phyloP scores from a whole-genome alignment of 2,329 filamentous ascomycete genomes.

The Neonectria ditissima region DNA sequence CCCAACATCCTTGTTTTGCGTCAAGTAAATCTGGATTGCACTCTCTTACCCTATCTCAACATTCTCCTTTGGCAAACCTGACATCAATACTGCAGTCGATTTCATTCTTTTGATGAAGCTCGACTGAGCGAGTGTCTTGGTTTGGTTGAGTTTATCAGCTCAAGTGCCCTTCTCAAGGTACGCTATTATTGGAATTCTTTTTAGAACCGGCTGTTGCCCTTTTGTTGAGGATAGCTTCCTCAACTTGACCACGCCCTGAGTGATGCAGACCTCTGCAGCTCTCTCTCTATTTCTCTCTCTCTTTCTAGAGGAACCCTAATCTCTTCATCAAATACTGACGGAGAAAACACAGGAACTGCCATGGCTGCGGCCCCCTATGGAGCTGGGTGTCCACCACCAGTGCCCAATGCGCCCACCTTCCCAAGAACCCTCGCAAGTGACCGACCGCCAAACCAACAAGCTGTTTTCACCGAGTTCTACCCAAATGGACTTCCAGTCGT shows the following conservation, averaged over 20 bases:
- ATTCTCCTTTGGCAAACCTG: background rate
- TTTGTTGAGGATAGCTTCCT: no score
- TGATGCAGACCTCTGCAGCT: background rate
- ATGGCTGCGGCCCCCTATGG: constrained; percentile 31
- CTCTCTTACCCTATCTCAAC: background rate
- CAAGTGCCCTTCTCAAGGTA: background rate
- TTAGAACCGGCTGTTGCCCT: background rate
- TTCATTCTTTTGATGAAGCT: constrained; percentile 2
- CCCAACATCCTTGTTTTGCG: background rate
- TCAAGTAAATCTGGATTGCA: background rate
- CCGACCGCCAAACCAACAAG: constrained; percentile 41
- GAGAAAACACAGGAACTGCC: constrained; percentile 24
- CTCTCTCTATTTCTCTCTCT: no score
- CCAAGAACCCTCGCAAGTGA: constrained; percentile 39
- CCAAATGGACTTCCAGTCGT: constrained; percentile 51
- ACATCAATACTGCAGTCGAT: background rate
- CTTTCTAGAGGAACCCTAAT: no score
- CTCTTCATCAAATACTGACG: constrained; percentile 15
- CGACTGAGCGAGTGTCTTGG: background rate
- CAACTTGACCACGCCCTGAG: background rate
- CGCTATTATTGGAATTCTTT: background rate
- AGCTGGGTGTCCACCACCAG: constrained; percentile 28
- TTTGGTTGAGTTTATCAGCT: background rate
- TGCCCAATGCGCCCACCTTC: constrained; percentile 30
- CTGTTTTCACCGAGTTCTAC: constrained; percentile 48